A percentile compares a stretch with the other conserved stretches of the same genome.
phyloP scores from a whole-genome alignment of 345 rosid species.

The Citrus sp. region DNA sequence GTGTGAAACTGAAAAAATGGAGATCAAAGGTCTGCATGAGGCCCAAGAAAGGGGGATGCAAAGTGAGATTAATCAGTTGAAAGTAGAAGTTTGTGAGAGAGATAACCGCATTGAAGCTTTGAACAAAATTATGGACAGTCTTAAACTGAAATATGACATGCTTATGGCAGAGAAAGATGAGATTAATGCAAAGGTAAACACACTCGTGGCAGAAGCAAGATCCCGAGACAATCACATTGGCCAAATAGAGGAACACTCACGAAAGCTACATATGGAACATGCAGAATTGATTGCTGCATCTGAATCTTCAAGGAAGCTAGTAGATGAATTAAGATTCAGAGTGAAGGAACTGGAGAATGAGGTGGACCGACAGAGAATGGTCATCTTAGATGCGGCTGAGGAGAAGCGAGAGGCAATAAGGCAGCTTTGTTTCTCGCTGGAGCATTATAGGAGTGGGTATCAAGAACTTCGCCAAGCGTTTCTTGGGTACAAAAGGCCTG shows the following conservation, averaged over 20 bases:
- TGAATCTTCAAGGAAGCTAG: constrained; percentile 27
- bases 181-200: constrained; percentile 32
- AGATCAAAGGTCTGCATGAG: constrained; percentile 23
- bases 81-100: constrained; percentile 36
- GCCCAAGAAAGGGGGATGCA: constrained; percentile 23
- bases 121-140: constrained; percentile 38
- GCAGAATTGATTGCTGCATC: constrained; percentile 32
- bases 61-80: constrained; percentile 35
- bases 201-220: constrained; percentile 42
- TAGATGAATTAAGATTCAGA: constrained; percentile 33
- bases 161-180: constrained; percentile 55
- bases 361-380: constrained; percentile 43
- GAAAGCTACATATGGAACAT: constrained; percentile 28
- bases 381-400: constrained; percentile 55
- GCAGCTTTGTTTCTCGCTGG: constrained; percentile 82
- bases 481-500: constrained; percentile 31
- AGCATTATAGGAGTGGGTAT: constrained; percentile 71
- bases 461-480: constrained; percentile 51
- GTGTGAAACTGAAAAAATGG: constrained; percentile 35
- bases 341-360: constrained; percentile 49
- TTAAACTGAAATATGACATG: constrained; percentile 41
- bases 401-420: constrained; percentile 85
- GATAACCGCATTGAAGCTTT: constrained; percentile 27
- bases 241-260: constrained; percentile 45
- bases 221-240: constrained; percentile 36